Percentiles rank a stretch among this genome's conserved stretches.
Evolutionary conservation across 164 flowering plant species (phyloP).

Genomic region (Warburgia ugandensis): DNA sequence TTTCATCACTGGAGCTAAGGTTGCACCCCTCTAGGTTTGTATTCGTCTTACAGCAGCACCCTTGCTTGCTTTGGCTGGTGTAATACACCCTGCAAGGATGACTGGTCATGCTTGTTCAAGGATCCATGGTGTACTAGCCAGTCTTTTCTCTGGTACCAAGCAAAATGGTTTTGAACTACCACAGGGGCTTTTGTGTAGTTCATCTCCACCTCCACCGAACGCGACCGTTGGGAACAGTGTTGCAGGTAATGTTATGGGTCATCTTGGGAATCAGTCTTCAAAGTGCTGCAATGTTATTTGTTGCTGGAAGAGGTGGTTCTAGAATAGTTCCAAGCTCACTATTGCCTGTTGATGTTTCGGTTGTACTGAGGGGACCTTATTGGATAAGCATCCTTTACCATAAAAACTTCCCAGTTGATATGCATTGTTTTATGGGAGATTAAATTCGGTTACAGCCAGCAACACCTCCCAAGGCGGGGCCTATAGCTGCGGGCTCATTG

Average conservation of each 20-base stretch:
- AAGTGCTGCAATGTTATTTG: constrained; percentile 63
- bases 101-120: constrained; percentile 86
- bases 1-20: constrained; percentile 96
- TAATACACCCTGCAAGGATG: constrained; percentile 87
- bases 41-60: constrained; percentile 98
- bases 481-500: constrained; percentile 83
- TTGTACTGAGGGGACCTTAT: constrained; percentile 91
- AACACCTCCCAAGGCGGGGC: constrained; percentile 90
- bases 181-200: constrained; percentile 45
- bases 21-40: constrained; percentile 90
- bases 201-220: constrained; percentile 38
- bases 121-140: constrained; percentile 47
- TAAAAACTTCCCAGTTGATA: constrained; percentile 88
- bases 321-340: constrained; percentile 97
- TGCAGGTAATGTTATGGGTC: constrained; percentile 29
- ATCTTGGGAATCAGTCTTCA: constrained; percentile 58
- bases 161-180: constrained; percentile 42
- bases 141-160: constrained; percentile 42
- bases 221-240: constrained; percentile 29
- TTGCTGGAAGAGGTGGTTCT: constrained; percentile 85
- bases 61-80: constrained; percentile 90
- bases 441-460: constrained; percentile 99
- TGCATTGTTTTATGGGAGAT: constrained; percentile 99
- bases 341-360: constrained; percentile 94
- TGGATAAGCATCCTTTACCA: constrained; percentile 96